Evolutionary conservation across 208 protist genomes (phyloP).

Genomic region (Acanthamoeba triangularis): DNA sequence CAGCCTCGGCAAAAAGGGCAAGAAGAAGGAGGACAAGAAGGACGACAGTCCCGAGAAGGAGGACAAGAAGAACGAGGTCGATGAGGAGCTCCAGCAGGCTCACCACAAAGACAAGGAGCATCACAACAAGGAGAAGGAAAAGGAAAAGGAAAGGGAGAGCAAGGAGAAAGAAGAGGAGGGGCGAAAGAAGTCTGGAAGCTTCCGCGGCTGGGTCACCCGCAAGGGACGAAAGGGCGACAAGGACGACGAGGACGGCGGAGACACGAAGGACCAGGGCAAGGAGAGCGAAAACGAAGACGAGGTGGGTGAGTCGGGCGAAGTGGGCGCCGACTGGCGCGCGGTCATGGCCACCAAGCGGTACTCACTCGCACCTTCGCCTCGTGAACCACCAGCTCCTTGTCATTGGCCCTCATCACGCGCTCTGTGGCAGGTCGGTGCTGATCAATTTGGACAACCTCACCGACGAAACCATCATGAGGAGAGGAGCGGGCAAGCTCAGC

Average conservation of each 20-base stretch:
- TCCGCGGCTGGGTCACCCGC: conserved; percentile 25
- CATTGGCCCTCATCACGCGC: background rate
- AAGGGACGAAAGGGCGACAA: conserved; percentile 39
- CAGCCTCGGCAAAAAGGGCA: background rate
- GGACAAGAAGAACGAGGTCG: background rate
- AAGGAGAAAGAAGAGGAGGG: background rate
- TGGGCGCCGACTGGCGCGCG: conserved; percentile 2
- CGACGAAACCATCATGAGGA: conserved; percentile 43
- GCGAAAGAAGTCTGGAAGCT: conserved; percentile 15
- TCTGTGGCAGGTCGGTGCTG: conserved; percentile 1
- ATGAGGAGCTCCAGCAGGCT: background rate
- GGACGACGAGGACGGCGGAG: background rate
- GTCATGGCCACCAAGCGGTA: conserved; percentile 40
- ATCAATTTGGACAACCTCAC: conserved; percentile 53
- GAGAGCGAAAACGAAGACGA: conserved; percentile 46
- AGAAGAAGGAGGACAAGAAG: conserved; percentile 1
- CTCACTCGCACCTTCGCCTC: background rate
- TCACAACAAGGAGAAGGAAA: background rate
- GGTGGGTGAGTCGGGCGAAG: background rate
- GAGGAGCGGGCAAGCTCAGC: conserved; percentile 34
- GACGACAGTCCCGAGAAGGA: background rate
- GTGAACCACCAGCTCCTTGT: background rate
- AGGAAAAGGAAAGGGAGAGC: background rate
- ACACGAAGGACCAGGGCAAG: background rate
- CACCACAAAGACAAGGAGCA: background rate